phyloP scores from a whole-genome alignment of 495 filamentous ascomycete species.

The Staphylotrichum longicolle region DNA sequence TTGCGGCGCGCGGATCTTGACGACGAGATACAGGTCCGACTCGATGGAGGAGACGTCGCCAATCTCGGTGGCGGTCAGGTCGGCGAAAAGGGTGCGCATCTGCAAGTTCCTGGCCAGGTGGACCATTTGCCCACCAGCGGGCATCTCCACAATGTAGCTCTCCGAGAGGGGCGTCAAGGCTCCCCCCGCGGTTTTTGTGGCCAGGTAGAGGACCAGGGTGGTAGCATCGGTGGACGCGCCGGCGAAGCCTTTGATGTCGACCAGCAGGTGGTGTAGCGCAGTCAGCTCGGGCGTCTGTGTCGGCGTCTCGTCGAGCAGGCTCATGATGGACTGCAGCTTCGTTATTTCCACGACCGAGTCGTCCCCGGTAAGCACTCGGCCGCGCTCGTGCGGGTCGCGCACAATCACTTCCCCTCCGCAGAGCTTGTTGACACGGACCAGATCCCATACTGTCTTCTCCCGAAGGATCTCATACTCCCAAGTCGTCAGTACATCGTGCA shows the following conservation, averaged over 20 bases:
- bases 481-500: constrained; percentile 87
- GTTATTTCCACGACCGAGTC: constrained; percentile 92
- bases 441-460: constrained; percentile 88
- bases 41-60: constrained; percentile 68
- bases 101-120: constrained; percentile 57
- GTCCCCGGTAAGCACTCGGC: constrained; percentile 81
- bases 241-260: constrained; percentile 77
- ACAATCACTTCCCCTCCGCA: constrained; percentile 91
- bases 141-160: constrained; percentile 75
- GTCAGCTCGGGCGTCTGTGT: constrained; percentile 62
- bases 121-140: constrained; percentile 64
- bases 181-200: constrained; percentile 61
- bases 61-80: constrained; percentile 77
- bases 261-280: constrained; percentile 76
- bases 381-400: constrained; percentile 76
- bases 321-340: constrained; percentile 92
- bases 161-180: constrained; percentile 71
- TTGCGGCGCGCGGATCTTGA: constrained; percentile 69
- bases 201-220: constrained; percentile 77
- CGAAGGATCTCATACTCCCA: constrained; percentile 74
- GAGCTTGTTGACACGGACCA: constrained; percentile 90
- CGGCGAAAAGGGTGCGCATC: constrained; percentile 83
- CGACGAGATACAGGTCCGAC: constrained; percentile 75
- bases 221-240: constrained; percentile 69
- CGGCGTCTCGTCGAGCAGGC: constrained; percentile 79